phyloP scores from a whole-genome alignment of 1,284 basidiomycete species.

The Volvariella surrecta region DNA sequence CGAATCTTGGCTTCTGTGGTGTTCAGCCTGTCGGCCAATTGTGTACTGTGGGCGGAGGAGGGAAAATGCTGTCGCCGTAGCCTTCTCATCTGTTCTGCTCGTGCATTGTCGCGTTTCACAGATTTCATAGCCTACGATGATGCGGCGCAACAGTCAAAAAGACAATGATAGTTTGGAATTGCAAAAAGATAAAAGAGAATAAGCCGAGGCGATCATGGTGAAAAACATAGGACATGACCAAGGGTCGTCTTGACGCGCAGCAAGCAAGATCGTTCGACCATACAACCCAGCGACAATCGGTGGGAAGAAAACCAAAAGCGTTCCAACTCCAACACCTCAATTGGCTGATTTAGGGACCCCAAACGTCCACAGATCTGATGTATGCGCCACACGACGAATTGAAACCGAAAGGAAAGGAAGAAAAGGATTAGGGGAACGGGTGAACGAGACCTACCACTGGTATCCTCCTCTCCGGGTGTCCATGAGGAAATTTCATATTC shows the following conservation, averaged over 20 bases:
- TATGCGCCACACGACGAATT: no score
- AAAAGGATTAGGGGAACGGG: neutral
- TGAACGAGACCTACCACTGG: slow-evolving; percentile 22
- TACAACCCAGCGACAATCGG: no score
- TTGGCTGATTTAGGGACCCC: no score
- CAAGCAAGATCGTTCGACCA: neutral
- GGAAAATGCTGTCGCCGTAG: slow-evolving; percentile 49
- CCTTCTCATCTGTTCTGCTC: slow-evolving; percentile 45
- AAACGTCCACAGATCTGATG: no score
- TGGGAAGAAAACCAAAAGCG: no score
- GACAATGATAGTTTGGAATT: no score
- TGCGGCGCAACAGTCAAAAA: neutral
- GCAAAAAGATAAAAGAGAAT: slow-evolving; percentile 13
- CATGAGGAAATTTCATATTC: slow-evolving; percentile 17
- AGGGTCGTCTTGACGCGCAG: neutral
- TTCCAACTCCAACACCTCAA: no score
- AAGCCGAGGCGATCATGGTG: slow-evolving; percentile 4
- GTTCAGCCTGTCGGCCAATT: slow-evolving; percentile 50
- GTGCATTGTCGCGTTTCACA: slow-evolving; percentile 44
- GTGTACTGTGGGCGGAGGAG: slow-evolving; percentile 34
- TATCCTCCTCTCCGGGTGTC: slow-evolving; percentile 20
- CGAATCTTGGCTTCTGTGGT: slow-evolving; percentile 77
- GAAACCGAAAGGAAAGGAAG: neutral
- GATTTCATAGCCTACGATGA: slow-evolving; percentile 72
- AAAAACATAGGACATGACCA: no score